Base-by-base conservation (phyloP, 148 eudicot species). In the Selenicereus undatus region DNA sequence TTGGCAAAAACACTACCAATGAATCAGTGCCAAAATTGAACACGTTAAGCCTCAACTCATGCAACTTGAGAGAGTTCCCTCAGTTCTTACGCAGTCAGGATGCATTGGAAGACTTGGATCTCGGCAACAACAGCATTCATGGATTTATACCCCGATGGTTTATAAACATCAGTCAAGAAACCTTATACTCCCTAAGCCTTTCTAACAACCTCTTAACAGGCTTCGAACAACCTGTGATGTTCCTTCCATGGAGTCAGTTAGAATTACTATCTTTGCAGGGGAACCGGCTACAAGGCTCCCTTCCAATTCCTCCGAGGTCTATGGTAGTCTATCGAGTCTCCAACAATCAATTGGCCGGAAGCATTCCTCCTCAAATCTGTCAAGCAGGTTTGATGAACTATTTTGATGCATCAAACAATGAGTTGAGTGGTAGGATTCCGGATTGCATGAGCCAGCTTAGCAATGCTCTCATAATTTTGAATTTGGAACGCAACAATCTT, bases 401-500 rank as follows among this genome's bases (percentile, higher is more conserved):
- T 12, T 78, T 86, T 51, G 82, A 79, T 10, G 58, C 82, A 73
- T 82, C 82, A 2, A 16, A 71, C 72, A 83, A 83, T 27, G 58
- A 78, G 35, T 45, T 83, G n/a, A 64, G 68, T 52, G 85, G 85
- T 22, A 12, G 9, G 3, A 78, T 83, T 35, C 85, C 85, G 2
- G 76, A 35, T 11, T 88, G 86, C 65, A 64, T 88, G 2, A 39
- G 75, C 7, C 48, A 68, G 13, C 71, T 83, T 10, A 48, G 83
- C 13, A 62, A 26, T 48, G 78, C 83, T 30, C 70, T 78, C 22
- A 22, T 39, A 0, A 11, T 82, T 24, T 30, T 86, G 76, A 77
- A 76, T 54, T 60, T 86, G n/a, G n/a, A 75, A 66, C 71, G 32
- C 35, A 86, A 86, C 50, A 73, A 39, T 12, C 76, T 86, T 11